Evolutionary conservation across 2,329 filamentous ascomycete genomes (phyloP).

Genomic region (Triangularia setosa): DNA sequence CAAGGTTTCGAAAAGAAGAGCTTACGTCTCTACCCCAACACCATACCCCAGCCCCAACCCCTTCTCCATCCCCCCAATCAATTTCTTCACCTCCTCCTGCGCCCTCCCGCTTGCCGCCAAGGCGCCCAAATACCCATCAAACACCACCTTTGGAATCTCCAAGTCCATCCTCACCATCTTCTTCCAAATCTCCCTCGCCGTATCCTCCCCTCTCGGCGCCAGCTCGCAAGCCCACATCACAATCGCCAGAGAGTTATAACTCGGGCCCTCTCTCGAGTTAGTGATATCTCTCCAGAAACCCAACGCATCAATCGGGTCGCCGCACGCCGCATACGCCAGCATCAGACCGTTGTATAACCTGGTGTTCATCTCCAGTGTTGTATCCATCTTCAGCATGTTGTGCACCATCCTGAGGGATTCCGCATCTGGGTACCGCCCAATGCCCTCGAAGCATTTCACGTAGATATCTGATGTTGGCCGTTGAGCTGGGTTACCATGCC

Average conservation of each 20-base stretch:
- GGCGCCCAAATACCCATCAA: conserved; percentile 72
- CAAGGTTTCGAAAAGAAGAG: conserved; percentile 26
- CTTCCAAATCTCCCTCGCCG: conserved; percentile 66
- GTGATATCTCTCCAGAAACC: conserved; percentile 82
- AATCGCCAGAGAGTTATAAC: conserved; percentile 73
- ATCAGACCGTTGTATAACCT: conserved; percentile 79
- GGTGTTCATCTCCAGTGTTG: conserved; percentile 72
- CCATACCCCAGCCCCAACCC: conserved; percentile 64
- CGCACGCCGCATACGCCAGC: conserved; percentile 73
- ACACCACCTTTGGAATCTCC: conserved; percentile 68
- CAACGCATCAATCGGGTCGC: conserved; percentile 61
- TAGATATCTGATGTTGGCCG: conserved; percentile 74
- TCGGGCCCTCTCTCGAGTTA: conserved; percentile 80
- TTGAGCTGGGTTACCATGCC: conserved; percentile 58
- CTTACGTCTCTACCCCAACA: conserved; percentile 70
- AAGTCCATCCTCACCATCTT: conserved; percentile 72
- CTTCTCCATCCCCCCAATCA: conserved; percentile 63
- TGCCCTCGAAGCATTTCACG: conserved; percentile 69
- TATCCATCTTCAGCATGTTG: conserved; percentile 92
- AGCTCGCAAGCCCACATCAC: conserved; percentile 76
- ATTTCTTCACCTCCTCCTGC: conserved; percentile 61
- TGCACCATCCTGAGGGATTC: conserved; percentile 72
- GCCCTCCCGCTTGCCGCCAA: conserved; percentile 67
- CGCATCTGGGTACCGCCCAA: conserved; percentile 57
- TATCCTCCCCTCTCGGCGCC: conserved; percentile 52